These are phyloP conservation scores for Lactarius hatsudake DNA, from an alignment of 768 basidiomycete genomes.

Conservation along the genomic window DNA sequence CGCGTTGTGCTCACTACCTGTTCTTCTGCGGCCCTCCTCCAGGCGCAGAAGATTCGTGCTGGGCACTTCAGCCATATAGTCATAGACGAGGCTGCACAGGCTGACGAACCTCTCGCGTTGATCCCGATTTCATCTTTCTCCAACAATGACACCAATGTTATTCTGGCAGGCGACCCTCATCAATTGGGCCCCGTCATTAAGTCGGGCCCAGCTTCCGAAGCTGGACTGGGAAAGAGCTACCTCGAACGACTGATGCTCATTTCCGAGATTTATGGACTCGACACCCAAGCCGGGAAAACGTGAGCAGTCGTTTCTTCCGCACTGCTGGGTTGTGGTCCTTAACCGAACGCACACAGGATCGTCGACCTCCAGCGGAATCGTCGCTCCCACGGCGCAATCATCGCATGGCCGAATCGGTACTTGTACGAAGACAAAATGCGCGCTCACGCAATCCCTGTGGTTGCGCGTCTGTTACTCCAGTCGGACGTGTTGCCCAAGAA, in stretches of 20 bases:
- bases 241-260: conserved; percentile 38
- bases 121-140: conserved; percentile 39
- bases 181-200: conserved; percentile 41
- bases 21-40: conserved; percentile 48
- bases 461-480: conserved; percentile 19
- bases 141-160: conserved; percentile 36
- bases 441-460: conserved; percentile 27
- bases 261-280: conserved; percentile 32
- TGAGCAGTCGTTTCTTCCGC: conserved; percentile 25
- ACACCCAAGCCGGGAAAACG: conserved; percentile 33
- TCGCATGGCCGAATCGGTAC: conserved; percentile 51
- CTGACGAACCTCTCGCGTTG: conserved; percentile 57
- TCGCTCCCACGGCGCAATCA: conserved; percentile 39
- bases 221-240: conserved; percentile 37
- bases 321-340: neutral
- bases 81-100: conserved; percentile 65
- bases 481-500: conserved; percentile 33
- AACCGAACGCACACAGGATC: conserved; percentile 23
- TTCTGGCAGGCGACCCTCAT: conserved; percentile 40
- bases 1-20: conserved; percentile 60
- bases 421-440: conserved; percentile 40
- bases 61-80: conserved; percentile 63
- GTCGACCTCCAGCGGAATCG: conserved; percentile 25
- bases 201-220: conserved; percentile 31
- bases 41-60: conserved; percentile 45